Conservation (phyloP, 2,329 filamentous ascomycete genomes). For the Cercospora zeae-maydis region DNA sequence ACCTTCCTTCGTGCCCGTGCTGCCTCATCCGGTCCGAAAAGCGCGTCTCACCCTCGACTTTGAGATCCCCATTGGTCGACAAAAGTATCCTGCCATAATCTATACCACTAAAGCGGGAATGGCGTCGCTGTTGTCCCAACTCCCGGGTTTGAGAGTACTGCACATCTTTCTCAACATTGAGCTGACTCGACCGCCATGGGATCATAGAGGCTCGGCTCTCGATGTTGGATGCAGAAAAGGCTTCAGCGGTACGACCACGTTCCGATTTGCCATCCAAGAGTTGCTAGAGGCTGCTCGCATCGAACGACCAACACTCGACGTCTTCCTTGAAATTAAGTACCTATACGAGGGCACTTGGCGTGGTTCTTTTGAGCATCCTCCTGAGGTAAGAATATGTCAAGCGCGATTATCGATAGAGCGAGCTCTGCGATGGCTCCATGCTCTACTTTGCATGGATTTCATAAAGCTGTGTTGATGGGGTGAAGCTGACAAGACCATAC, state of each 20-base stretch:
- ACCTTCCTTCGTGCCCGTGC: not conserved
- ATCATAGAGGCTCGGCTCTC: slow-evolving; percentile 10
- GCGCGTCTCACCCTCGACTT: slow-evolving; percentile 8
- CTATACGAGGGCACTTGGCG: slow-evolving; percentile 15
- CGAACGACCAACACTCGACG: not conserved
- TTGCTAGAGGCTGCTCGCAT: slow-evolving; percentile 12
- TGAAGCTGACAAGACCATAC: not conserved
- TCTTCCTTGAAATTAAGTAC: slow-evolving; percentile 17
- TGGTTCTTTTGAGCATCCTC: slow-evolving; percentile 4
- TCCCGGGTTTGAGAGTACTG: slow-evolving; percentile 13
- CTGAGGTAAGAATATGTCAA: not conserved
- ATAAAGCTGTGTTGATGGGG: not conserved
- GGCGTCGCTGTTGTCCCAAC: slow-evolving; percentile 11
- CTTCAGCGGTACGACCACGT: slow-evolving; percentile 17
- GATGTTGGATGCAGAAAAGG: slow-evolving; percentile 16
- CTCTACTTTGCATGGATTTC: not conserved
- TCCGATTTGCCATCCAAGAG: slow-evolving; percentile 13
- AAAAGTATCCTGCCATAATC: slow-evolving; percentile 15
- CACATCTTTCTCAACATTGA: slow-evolving; percentile 15
- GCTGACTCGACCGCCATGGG: slow-evolving; percentile 13
- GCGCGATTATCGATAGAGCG: not conserved
- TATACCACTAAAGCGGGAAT: slow-evolving; percentile 18
- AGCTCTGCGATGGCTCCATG: not conserved
- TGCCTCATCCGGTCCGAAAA: slow-evolving; percentile 13
- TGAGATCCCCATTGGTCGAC: slow-evolving; percentile 14